A percentile compares a stretch with the other conserved stretches of the same genome.
These are phyloP conservation scores for Oryza australiensis DNA, from an alignment of 176 grass and related monocot species.

Conservation along the genomic window DNA sequence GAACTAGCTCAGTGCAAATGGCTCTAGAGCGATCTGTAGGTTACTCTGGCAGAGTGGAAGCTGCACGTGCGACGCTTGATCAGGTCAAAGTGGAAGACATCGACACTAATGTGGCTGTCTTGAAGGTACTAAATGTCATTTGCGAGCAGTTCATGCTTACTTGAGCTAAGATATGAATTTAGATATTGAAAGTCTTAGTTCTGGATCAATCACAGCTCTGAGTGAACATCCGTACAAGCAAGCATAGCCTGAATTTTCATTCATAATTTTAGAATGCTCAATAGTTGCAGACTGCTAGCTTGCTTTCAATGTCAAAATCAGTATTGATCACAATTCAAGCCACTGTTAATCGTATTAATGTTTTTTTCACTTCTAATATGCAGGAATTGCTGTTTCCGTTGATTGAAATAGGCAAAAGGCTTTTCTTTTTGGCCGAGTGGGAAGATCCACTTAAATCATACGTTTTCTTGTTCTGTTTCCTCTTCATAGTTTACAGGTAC, in stretches of 20 bases:
- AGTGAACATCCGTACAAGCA: too few species aligned
- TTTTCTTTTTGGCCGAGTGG: constrained; percentile 69
- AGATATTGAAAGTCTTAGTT: neutral
- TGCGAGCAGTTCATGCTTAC: neutral
- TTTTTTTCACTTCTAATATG: constrained; percentile 7
- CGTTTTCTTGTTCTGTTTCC: constrained; percentile 65
- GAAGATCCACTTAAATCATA: constrained; percentile 85
- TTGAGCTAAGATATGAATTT: neutral
- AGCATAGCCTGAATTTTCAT: neutral
- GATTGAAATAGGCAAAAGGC: constrained; percentile 69
- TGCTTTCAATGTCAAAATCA: too few species aligned
- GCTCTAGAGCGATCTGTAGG: constrained; percentile 70
- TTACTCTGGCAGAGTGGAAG: constrained; percentile 70
- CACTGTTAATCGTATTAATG: neutral
- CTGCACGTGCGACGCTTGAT: constrained; percentile 67
- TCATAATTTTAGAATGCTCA: neutral
- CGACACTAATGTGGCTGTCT: constrained; percentile 80
- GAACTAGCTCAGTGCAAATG: constrained; percentile 60
- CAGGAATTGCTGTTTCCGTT: constrained; percentile 94
- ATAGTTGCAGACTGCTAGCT: neutral
- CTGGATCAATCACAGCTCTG: neutral
- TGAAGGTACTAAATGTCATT: constrained; percentile 49
- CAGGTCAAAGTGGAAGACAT: constrained; percentile 88
- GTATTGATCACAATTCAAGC: neutral
- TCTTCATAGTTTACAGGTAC: constrained; percentile 76